Conservation (phyloP, 345 rosid species). For the Diplotaxis tenuifolia region DNA sequence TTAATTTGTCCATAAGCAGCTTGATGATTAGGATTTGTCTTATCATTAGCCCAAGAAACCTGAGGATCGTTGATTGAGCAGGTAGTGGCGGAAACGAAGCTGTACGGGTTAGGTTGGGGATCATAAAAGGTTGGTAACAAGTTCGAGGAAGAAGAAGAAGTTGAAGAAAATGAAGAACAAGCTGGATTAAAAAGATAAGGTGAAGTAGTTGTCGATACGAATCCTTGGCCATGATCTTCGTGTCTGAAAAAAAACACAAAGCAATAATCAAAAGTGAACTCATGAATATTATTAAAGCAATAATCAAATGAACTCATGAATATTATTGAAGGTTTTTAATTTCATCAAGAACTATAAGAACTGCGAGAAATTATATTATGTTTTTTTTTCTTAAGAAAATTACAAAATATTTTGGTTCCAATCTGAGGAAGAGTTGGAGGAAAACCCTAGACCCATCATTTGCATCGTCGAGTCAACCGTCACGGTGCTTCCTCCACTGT, state of each 20-base stretch:
- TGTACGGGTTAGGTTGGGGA: slow-evolving; percentile 36
- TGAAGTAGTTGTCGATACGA: slow-evolving; percentile 31
- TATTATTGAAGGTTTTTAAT: slow-evolving; percentile 9
- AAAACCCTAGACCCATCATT: slow-evolving; percentile 40
- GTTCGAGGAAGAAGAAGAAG: slow-evolving; percentile 46
- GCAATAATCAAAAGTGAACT: no score
- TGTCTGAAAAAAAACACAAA: no score
- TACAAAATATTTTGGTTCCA: slow-evolving; percentile 38
- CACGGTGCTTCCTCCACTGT: slow-evolving; percentile 43
- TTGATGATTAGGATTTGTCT: slow-evolving; percentile 30
- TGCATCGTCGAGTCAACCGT: slow-evolving; percentile 37
- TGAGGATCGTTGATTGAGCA: slow-evolving; percentile 36
- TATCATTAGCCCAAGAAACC: slow-evolving; percentile 48
- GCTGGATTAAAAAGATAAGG: slow-evolving; percentile 27
- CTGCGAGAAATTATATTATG: background rate
- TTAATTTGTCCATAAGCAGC: slow-evolving; percentile 27
- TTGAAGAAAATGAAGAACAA: slow-evolving; percentile 36
- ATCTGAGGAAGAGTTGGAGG: slow-evolving; percentile 34
- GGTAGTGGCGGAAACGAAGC: slow-evolving; percentile 39
- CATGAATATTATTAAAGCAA: no score
- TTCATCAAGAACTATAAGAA: slow-evolving; percentile 5
- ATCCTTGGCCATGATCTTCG: slow-evolving; percentile 34
- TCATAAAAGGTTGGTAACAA: slow-evolving; percentile 48
- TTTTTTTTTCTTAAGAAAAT: slow-evolving; percentile 4
- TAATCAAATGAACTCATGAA: no score